Evolutionary conservation across 306 rosid genomes (phyloP).

Genomic region (Amphicarpaea edgeworthii): DNA sequence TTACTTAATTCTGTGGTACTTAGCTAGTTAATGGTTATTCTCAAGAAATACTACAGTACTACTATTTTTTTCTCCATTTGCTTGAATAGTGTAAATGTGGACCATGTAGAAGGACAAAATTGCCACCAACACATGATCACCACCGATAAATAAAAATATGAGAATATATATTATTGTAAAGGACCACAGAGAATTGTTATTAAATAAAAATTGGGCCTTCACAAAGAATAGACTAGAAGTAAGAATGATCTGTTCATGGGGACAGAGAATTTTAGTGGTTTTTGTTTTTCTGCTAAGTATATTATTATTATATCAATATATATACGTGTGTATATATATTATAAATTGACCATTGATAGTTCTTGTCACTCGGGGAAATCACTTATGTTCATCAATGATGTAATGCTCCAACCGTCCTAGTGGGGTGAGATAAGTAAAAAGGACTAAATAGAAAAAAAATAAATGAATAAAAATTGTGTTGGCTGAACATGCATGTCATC

Average conservation of each 20-base stretch:
- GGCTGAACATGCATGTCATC: constrained; percentile 42
- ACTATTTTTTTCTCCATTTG: background rate
- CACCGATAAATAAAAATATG: constrained; percentile 38
- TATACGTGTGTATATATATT: constrained; percentile 13
- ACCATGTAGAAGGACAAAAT: constrained; percentile 39
- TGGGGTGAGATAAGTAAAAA: constrained; percentile 27
- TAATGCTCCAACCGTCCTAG: constrained; percentile 40
- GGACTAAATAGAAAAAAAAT: background rate
- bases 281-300: constrained; percentile 39
- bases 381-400: constrained; percentile 44
- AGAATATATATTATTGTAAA: constrained; percentile 31
- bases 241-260: constrained; percentile 41
- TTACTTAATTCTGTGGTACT: background rate
- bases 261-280: constrained; percentile 37
- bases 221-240: constrained; percentile 41
- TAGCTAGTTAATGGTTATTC: background rate
- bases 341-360: constrained; percentile 47
- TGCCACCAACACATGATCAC: constrained; percentile 37
- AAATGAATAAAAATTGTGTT: background rate
- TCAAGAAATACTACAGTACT: background rate
- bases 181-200: constrained; percentile 33
- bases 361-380: constrained; percentile 31
- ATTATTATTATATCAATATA: background rate
- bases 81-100: constrained; percentile 30
- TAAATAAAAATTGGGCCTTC: constrained; percentile 47